phyloP scores from a whole-genome alignment of 148 eudicot genomes.

The Camellia lanceoleosa region DNA sequence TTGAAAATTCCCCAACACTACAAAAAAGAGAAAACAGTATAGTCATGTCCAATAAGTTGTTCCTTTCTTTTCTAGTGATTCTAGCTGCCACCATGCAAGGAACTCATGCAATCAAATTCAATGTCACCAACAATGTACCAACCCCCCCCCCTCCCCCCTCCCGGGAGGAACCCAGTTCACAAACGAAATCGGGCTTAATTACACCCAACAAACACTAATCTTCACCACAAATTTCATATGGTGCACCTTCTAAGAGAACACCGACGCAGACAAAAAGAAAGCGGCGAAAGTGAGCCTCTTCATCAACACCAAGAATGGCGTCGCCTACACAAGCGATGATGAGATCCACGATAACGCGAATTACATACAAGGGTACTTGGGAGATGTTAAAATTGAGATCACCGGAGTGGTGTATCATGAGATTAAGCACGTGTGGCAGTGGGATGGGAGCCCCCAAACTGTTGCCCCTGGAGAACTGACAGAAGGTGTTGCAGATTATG shows the following conservation, averaged over 20 bases:
- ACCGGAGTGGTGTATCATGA: conserved; percentile 26
- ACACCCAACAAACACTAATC: conserved; percentile 17
- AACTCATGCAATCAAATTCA: conserved; percentile 28
- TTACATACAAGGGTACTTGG: conserved; percentile 14
- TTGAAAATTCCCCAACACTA: too few species aligned
- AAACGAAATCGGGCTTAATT: conserved; percentile 26
- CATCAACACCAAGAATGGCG: conserved; percentile 16
- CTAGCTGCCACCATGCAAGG: conserved; percentile 16
- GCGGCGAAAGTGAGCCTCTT: conserved; percentile 24
- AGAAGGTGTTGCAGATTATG: conserved; percentile 26
- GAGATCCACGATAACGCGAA: conserved; percentile 19
- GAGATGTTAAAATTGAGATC: conserved; percentile 24
- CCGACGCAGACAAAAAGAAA: conserved; percentile 27
- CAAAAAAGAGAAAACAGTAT: neutral
- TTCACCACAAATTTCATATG: conserved; percentile 33
- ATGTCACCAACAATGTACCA: conserved; percentile 25
- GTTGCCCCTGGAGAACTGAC: conserved; percentile 5
- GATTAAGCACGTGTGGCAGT: conserved; percentile 25
- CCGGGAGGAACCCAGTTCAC: conserved; percentile 29
- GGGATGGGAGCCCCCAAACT: conserved; percentile 6
- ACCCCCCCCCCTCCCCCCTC: conserved; percentile 5
- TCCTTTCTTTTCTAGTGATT: conserved; percentile 12
- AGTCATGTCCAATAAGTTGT: conserved; percentile 12
- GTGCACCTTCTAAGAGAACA: conserved; percentile 32
- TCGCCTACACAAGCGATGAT: conserved; percentile 12